Percentiles rank a stretch among this genome's conserved stretches.
These are phyloP conservation scores for Aureobasidium sp. DNA, from an alignment of 2,329 filamentous ascomycete genomes.

Conservation along the genomic window DNA sequence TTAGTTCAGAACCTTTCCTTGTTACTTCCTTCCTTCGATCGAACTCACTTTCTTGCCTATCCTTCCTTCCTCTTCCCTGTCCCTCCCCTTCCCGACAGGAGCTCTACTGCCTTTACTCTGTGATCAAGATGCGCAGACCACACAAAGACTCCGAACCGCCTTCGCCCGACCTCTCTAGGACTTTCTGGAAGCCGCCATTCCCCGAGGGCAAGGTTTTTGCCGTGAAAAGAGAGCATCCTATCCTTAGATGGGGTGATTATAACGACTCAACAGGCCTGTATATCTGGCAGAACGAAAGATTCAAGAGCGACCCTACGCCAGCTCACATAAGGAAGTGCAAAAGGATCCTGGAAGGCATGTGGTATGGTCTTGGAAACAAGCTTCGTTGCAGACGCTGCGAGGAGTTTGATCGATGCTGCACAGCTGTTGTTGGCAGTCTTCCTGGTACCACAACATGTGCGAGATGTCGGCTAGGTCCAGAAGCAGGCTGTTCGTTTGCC, in stretches of 20 bases:
- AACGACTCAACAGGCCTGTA: background rate
- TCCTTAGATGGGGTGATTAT: background rate
- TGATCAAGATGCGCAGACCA: background rate
- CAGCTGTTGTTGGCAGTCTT: background rate
- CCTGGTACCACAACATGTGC: background rate
- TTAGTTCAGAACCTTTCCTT: background rate
- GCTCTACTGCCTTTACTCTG: background rate
- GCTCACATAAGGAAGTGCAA: background rate
- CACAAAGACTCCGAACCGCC: background rate
- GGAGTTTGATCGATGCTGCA: background rate
- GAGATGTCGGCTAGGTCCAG: background rate
- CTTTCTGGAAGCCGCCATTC: background rate
- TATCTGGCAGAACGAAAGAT: background rate
- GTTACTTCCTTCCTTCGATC: background rate
- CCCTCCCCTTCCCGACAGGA: background rate
- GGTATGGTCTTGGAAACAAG: background rate
- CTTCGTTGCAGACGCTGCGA: background rate
- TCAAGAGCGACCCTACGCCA: too few relatives aligned
- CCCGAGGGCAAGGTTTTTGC: background rate
- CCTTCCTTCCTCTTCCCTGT: background rate
- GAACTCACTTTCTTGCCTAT: background rate
- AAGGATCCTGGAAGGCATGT: background rate
- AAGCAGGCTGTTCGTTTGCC: background rate
- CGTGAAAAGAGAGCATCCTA: background rate
- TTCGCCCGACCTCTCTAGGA: background rate